phyloP scores from a whole-genome alignment of 1,284 basidiomycete genomes.

The Ganoderma resinaceum region DNA sequence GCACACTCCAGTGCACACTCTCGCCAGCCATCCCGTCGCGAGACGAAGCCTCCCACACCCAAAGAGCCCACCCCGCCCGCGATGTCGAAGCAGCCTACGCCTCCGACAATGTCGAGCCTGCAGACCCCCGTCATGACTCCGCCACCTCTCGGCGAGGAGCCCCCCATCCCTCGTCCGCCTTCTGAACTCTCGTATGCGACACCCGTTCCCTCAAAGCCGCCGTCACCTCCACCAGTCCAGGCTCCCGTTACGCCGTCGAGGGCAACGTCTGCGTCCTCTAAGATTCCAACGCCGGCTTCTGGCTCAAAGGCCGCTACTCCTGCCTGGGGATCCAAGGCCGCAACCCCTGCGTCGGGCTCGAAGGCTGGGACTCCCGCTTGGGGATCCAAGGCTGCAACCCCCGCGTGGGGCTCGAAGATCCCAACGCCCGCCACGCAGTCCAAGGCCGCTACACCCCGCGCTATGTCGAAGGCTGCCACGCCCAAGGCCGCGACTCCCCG shows the following conservation, averaged over 20 bases:
- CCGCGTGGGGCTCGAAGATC: slow-evolving; percentile 29
- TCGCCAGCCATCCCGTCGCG: slow-evolving; percentile 28
- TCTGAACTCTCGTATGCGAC: slow-evolving; percentile 29
- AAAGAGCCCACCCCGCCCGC: slow-evolving; percentile 23
- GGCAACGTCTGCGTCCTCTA: slow-evolving; percentile 28
- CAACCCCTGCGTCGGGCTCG: slow-evolving; percentile 32
- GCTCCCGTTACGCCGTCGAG: slow-evolving; percentile 22
- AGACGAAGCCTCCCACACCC: slow-evolving; percentile 33
- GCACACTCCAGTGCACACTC: slow-evolving; percentile 20
- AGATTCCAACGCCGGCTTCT: slow-evolving; percentile 22
- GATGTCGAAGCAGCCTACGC: slow-evolving; percentile 28
- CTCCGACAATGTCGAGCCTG: slow-evolving; percentile 23
- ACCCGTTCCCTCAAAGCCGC: slow-evolving; percentile 16
- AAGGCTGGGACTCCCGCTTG: slow-evolving; percentile 30
- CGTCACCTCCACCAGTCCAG: slow-evolving; percentile 25
- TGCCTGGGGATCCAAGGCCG: slow-evolving; percentile 30
- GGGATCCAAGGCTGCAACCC: slow-evolving; percentile 34
- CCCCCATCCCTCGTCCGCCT: slow-evolving; percentile 23
- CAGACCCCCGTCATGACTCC: slow-evolving; percentile 22
- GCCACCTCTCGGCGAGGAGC: slow-evolving; percentile 21
- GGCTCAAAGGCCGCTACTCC: slow-evolving; percentile 30
- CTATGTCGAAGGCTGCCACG: slow-evolving; percentile 33
- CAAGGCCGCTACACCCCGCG: slow-evolving; percentile 31
- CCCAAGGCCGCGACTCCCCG: slow-evolving; percentile 33
- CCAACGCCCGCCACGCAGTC: slow-evolving; percentile 32